Evolutionary conservation across 2,329 filamentous ascomycete genomes (phyloP), one percentile per base, ranked within the genome.

Genomic region (Graphilbum ipis-grandicollis): DNA sequence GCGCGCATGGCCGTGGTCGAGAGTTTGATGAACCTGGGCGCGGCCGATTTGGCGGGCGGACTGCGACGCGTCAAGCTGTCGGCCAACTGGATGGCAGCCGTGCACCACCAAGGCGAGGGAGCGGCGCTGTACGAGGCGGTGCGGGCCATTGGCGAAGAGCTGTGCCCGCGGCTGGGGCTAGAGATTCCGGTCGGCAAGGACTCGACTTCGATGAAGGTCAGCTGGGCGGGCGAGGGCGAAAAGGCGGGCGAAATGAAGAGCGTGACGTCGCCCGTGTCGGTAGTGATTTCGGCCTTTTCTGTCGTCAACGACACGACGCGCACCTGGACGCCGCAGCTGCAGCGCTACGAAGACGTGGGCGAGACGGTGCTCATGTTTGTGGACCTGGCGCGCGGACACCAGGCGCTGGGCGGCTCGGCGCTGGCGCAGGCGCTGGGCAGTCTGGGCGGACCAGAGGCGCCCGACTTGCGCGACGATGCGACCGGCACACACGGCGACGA

Each of bases 51-150:
- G 41, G 55, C 52, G 44, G 54, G 48, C n/a, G 75, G 81, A 38
- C 62, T 96, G 36, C 71, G 71, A 41, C 75, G 82, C 31, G 76
- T 96, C 43, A 79, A 88, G 53, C 70, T 96, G 9, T 94, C 86
- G 3, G 88, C 88, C 35, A 96, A 98, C 60, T 98, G 88, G 88
- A 96, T 96, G 90, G 86, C 85, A 3, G 88, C 88, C n/a, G 82
- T 86, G 42, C 85, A 76, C 52, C 85, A 94, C 54, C 78, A 82
- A 18, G 90, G 90, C 33, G 90, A 98, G 57, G 86, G 84, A 30
- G 86, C 88, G 29, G 84, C 79, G 14, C 67, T 96, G 23, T 96
- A 93, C 50, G 84, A 94, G 56, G 90, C 86, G 22, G 90, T 94
- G 3, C 72, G 93, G 52, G 85, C 88, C 9, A 85, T 94, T 40